Evolutionary conservation across 2,329 filamentous ascomycete genomes (phyloP), one percentile per base, ranked within the genome.

Genomic region (Aspergillus quadrilineatus): DNA sequence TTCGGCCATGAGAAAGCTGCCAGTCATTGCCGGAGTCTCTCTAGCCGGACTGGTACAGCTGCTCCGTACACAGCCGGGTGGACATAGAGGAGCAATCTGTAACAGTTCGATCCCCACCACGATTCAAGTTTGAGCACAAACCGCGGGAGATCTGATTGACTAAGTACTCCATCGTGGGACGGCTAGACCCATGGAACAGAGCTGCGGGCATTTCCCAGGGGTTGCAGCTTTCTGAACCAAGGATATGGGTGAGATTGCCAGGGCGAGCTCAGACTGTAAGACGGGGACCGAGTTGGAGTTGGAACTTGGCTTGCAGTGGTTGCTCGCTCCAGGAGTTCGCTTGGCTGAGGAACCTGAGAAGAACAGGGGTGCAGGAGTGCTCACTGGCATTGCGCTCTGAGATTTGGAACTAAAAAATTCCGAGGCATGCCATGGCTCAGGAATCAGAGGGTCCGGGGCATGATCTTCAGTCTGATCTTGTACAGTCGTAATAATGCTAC

Each of bases 141-240:
- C n/a, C 45, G 58, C 49, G 60, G 57, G 48, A 41, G 50, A 61
- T 55, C 52, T 49, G 45, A 43, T 44, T 44, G 45, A 61, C 60
- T 60, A 57, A 57, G 60, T 58, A 60, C 48, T 52, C 34, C 36
- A 48, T 54, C 55, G 60, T 58, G 59, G 63, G 58, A 64, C 62
- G 53, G 28, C 26, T 17, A 46, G 55, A 62, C 57, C 63, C 63
- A 60, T 61, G 63, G 63, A 59, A 62, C 49, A 43, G 22, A 29
- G 28, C 36, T 41, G 43, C 60, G 63, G 62, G 63, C 60, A 60
- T 56, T 57, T 60, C 51, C 63, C 60, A 62, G 50, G 26, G 63
- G 56, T 54, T 26, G 43, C 30, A 46, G 49, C 50, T 37, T 39
- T 42, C 17, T n/a, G 46, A 51, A 37, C 50, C 55, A 34, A 48